A percentile compares a stretch with the other conserved stretches of the same genome.
phyloP scores from a whole-genome alignment of 257 asterid species.

The Oldenlandia corymbosa region DNA sequence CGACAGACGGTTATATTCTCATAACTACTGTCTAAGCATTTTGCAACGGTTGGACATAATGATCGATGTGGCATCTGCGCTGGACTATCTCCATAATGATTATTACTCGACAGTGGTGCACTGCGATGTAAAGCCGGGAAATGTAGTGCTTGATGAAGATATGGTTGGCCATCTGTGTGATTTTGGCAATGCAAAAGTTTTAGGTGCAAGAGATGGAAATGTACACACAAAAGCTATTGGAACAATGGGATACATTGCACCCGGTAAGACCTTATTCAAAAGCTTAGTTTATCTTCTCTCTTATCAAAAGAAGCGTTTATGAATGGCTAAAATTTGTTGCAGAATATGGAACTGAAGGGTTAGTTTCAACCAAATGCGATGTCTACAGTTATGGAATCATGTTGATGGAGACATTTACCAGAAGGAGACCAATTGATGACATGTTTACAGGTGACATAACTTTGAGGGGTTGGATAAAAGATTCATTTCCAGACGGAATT shows the following conservation, averaged over 20 bases:
- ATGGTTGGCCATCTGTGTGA: slow-evolving; percentile 21
- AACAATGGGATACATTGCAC: slow-evolving; percentile 19
- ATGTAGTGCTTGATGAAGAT: slow-evolving; percentile 14
- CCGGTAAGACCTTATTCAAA: slow-evolving; percentile 4
- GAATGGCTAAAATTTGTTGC: background rate
- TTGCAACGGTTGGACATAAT: slow-evolving; percentile 16
- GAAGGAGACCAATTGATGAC: slow-evolving; percentile 15
- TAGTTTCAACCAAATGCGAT: slow-evolving; percentile 12
- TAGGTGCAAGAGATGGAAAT: background rate
- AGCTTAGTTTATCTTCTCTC: background rate
- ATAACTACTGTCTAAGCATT: background rate
- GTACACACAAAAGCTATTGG: slow-evolving; percentile 15
- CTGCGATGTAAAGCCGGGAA: slow-evolving; percentile 23
- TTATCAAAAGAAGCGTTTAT: background rate
- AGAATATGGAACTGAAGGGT: slow-evolving; percentile 12
- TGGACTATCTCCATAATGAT: slow-evolving; percentile 18
- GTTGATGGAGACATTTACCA: slow-evolving; percentile 12
- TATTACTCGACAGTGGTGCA: slow-evolving; percentile 12
- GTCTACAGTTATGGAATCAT: slow-evolving; percentile 9
- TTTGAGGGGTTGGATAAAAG: slow-evolving; percentile 8
- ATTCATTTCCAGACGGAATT: background rate
- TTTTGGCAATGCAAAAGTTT: slow-evolving; percentile 20
- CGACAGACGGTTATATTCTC: slow-evolving; percentile 14
- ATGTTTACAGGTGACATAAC: background rate
- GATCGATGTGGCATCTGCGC: slow-evolving; percentile 16